Evolutionary conservation across 2,329 filamentous ascomycete species (phyloP).

Genomic region (Penicillium expansum): DNA sequence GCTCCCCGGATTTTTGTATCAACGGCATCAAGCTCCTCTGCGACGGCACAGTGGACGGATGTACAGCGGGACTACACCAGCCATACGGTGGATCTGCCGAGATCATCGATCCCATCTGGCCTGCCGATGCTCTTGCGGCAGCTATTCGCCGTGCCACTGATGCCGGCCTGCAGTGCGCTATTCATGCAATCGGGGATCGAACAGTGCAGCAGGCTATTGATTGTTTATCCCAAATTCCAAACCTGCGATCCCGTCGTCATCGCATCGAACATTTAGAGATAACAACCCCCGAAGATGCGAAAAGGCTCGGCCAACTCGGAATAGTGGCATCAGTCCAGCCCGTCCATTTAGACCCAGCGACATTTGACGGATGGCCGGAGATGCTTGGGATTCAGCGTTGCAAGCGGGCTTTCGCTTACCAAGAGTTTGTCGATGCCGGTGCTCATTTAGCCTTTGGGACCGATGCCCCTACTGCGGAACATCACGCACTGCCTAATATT

Average conservation of each 20-base stretch:
- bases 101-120: slow-evolving; percentile 45
- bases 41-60: slow-evolving; percentile 52
- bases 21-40: slow-evolving; percentile 51
- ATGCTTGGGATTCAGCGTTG: slow-evolving; percentile 45
- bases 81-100: slow-evolving; percentile 43
- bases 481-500: slow-evolving; percentile 45
- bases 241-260: slow-evolving; percentile 39
- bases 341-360: slow-evolving; percentile 44
- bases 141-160: slow-evolving; percentile 45
- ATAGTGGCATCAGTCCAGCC: slow-evolving; percentile 44
- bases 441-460: slow-evolving; percentile 48
- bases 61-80: slow-evolving; percentile 23
- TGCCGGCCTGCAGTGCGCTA: slow-evolving; percentile 48
- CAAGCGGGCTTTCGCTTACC: slow-evolving; percentile 50
- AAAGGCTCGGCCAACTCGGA: slow-evolving; percentile 44
- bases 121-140: slow-evolving; percentile 37
- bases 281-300: slow-evolving; percentile 47
- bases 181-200: slow-evolving; percentile 52
- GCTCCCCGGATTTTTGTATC: slow-evolving; percentile 45
- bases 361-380: slow-evolving; percentile 48
- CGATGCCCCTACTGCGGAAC: slow-evolving; percentile 50
- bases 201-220: slow-evolving; percentile 48
- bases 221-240: slow-evolving; percentile 3
- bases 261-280: slow-evolving; percentile 54
- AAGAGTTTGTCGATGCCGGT: slow-evolving; percentile 45